phyloP scores from a whole-genome alignment of 2,329 filamentous ascomycete genomes.

The Fusarium sp. region DNA sequence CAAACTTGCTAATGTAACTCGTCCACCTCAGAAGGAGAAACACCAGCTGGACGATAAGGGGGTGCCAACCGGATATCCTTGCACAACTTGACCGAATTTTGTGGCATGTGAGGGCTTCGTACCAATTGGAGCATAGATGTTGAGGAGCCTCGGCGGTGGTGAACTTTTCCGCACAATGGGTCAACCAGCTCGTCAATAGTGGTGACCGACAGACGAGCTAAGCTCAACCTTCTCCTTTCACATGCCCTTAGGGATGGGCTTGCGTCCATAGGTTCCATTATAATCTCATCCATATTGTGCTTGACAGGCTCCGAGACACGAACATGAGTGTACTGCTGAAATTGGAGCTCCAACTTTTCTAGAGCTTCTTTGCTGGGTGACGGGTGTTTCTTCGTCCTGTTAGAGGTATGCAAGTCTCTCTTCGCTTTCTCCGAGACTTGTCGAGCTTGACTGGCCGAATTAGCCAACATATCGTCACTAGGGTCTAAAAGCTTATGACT shows the following conservation, averaged over 20 bases:
- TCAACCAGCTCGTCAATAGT: constrained; percentile 29
- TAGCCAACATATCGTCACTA: neutral
- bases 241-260: constrained; percentile 30
- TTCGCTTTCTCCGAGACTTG: neutral
- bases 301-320: constrained; percentile 21
- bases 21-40: constrained; percentile 46
- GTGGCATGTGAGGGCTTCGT: constrained; percentile 17
- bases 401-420: neutral
- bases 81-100: constrained; percentile 29
- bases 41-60: constrained; percentile 39
- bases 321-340: constrained; percentile 47
- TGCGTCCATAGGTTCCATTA: constrained; percentile 26
- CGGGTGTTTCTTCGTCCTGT: constrained; percentile 56
- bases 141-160: constrained; percentile 28
- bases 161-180: neutral
- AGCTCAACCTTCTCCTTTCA: constrained; percentile 46
- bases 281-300: constrained; percentile 48
- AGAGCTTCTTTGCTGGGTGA: constrained; percentile 56
- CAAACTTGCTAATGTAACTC: constrained; percentile 47
- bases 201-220: constrained; percentile 10
- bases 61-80: constrained; percentile 43
- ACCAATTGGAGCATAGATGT: constrained; percentile 12
- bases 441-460: constrained; percentile 17
- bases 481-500: neutral
- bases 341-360: constrained; percentile 50